Evolutionary conservation across 768 basidiomycete species (phyloP).

Genomic region (Psilocybe subaeruginosa): DNA sequence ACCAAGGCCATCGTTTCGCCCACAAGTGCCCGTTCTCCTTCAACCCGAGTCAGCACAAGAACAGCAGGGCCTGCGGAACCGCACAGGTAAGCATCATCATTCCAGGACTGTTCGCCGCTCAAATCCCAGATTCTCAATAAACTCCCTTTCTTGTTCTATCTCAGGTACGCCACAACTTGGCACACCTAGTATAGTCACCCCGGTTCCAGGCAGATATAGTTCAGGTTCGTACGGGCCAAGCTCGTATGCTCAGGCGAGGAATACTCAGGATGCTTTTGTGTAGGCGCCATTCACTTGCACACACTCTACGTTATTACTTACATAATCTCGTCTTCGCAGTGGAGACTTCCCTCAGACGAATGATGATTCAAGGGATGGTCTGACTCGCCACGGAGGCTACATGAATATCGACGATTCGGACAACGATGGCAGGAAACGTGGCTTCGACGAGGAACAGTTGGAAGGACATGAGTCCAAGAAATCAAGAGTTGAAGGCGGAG

Average conservation of each 20-base stretch:
- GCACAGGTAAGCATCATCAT: slow-evolving; percentile 38
- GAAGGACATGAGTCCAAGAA: slow-evolving; percentile 52
- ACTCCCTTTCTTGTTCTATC: neutral
- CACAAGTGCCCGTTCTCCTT: slow-evolving; percentile 32
- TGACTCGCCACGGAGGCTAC: slow-evolving; percentile 18
- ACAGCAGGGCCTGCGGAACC: slow-evolving; percentile 49
- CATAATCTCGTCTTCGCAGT: slow-evolving; percentile 14
- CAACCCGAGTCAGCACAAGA: slow-evolving; percentile 38
- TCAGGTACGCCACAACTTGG: slow-evolving; percentile 13
- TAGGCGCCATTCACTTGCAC: slow-evolving; percentile 1
- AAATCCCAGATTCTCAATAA: neutral
- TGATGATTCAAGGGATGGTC: slow-evolving; percentile 7
- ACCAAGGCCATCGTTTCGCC: slow-evolving; percentile 34
- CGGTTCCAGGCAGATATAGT: slow-evolving; percentile 24
- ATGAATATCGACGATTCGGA: slow-evolving; percentile 15
- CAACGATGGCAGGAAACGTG: slow-evolving; percentile 39
- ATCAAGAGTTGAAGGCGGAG: slow-evolving; percentile 52
- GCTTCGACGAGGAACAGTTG: slow-evolving; percentile 44
- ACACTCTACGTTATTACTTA: slow-evolving; percentile 12
- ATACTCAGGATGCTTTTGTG: slow-evolving; percentile 2
- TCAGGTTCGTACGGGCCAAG: slow-evolving; percentile 12
- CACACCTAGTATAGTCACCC: slow-evolving; percentile 10
- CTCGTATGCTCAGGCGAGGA: slow-evolving; percentile 5
- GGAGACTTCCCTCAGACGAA: neutral
- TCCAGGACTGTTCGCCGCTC: neutral